A percentile compares a stretch with the other conserved stretches of the same genome.
phyloP scores from a whole-genome alignment of 2,329 filamentous ascomycete species.

The Alternaria sp. region DNA sequence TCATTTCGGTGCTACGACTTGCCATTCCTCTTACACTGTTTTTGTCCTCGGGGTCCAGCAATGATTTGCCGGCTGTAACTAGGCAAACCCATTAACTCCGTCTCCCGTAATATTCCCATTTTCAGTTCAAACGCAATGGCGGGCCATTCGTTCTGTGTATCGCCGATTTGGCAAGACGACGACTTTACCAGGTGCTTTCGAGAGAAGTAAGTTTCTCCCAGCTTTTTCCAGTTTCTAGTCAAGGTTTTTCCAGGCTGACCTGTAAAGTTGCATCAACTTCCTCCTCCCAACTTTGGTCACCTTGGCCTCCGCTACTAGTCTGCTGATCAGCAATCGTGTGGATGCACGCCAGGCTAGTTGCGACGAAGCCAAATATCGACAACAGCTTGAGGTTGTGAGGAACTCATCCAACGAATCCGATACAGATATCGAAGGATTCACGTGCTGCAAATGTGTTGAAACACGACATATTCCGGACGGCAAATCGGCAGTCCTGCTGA shows the following conservation, averaged over 20 bases:
- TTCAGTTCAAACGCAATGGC: neutral
- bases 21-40: no score
- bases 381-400: neutral
- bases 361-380: neutral
- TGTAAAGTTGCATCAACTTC: neutral
- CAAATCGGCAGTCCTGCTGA: neutral
- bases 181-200: conserved; percentile 2
- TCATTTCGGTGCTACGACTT: no score
- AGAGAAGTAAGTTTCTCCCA: neutral
- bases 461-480: neutral
- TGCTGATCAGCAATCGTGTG: neutral
- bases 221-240: neutral
- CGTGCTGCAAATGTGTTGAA: neutral
- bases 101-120: neutral
- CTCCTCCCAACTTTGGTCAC: neutral
- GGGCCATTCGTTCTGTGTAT: neutral
- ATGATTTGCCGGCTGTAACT: no score
- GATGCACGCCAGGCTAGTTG: neutral
- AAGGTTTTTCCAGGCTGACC: neutral
- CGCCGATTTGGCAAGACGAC: neutral
- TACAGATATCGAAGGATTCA: neutral
- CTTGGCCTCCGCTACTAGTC: neutral
- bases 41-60: no score
- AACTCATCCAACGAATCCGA: neutral
- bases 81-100: neutral